Evolutionary conservation across 306 rosid species (phyloP).

Genomic region (Ceratonia siliqua): DNA sequence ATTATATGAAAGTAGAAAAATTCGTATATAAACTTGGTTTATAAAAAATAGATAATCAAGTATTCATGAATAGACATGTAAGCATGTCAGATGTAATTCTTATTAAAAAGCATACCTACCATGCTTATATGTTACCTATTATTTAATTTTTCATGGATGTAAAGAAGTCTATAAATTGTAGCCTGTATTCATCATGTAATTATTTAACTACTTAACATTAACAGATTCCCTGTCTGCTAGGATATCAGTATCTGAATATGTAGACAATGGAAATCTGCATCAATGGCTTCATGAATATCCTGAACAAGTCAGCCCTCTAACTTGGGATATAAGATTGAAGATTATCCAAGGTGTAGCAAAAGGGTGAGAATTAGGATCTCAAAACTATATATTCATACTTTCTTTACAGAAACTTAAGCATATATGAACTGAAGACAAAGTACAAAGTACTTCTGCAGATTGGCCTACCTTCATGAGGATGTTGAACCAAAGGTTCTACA

Average conservation of each 20-base stretch:
- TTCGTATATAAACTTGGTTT: too few relatives aligned
- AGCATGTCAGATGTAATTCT: too few relatives aligned
- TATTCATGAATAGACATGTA: too few relatives aligned
- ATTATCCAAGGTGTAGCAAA: constrained; percentile 63
- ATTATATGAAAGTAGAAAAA: background rate
- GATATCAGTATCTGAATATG: constrained; percentile 57
- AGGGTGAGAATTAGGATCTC: constrained; percentile 49
- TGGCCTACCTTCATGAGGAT: constrained; percentile 72
- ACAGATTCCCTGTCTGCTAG: constrained; percentile 31
- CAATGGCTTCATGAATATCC: constrained; percentile 66
- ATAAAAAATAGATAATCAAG: too few relatives aligned
- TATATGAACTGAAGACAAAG: background rate
- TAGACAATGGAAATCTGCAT: constrained; percentile 60
- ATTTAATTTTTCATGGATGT: too few relatives aligned
- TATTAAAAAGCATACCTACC: too few relatives aligned
- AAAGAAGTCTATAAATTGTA: background rate
- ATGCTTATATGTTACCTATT: too few relatives aligned
- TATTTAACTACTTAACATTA: background rate
- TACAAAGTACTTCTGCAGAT: constrained; percentile 43
- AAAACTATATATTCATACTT: background rate
- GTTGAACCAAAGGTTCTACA: constrained; percentile 62
- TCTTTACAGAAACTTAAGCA: background rate
- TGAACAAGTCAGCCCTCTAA: constrained; percentile 49
- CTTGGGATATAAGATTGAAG: constrained; percentile 58
- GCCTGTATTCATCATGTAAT: background rate